A percentile compares a stretch with the other conserved stretches of the same genome.
Evolutionary conservation across 2,329 filamentous ascomycete genomes (phyloP).

Genomic region (Fusarium sarcochroum): DNA sequence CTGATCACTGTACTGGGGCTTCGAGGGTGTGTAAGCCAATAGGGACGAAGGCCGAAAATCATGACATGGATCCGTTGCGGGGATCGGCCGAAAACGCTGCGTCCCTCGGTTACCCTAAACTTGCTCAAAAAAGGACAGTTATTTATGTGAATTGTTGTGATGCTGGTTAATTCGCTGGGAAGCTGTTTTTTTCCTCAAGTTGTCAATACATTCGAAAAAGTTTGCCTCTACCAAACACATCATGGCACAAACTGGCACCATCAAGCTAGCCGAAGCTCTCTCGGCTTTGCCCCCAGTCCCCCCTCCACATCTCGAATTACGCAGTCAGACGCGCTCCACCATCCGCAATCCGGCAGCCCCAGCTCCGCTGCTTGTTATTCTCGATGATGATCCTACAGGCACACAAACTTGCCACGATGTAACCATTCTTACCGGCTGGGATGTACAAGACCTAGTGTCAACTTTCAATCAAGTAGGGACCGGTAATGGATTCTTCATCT

Average conservation of each 20-base stretch:
- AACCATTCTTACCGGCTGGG: constrained; percentile 15
- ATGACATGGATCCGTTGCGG: not conserved
- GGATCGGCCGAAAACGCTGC: constrained; percentile 25
- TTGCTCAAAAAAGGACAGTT: not conserved
- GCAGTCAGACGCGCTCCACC: not conserved
- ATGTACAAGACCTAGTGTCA: not conserved
- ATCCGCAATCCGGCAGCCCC: rapidly evolving
- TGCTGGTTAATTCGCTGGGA: too few species aligned
- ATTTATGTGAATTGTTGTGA: constrained; percentile 5
- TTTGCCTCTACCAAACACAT: rapidly evolving
- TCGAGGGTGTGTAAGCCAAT: not conserved
- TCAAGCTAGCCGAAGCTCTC: constrained; percentile 3
- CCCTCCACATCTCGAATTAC: rapidly evolving
- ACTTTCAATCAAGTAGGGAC: constrained; percentile 1
- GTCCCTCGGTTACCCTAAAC: constrained; percentile 24
- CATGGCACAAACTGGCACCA: not conserved
- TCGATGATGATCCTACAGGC: constrained; percentile 27
- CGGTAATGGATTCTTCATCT: constrained; percentile 21
- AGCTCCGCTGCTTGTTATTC: not conserved
- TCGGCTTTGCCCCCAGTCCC: not conserved
- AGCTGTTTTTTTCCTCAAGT: too few species aligned
- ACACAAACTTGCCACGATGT: constrained; percentile 26
- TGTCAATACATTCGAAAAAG: not conserved
- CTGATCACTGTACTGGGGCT: too few species aligned
- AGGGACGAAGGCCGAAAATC: constrained; percentile 6